Evolutionary conservation across 2,329 filamentous ascomycete genomes (phyloP).

Genomic region (Grosmannia clavigera): DNA sequence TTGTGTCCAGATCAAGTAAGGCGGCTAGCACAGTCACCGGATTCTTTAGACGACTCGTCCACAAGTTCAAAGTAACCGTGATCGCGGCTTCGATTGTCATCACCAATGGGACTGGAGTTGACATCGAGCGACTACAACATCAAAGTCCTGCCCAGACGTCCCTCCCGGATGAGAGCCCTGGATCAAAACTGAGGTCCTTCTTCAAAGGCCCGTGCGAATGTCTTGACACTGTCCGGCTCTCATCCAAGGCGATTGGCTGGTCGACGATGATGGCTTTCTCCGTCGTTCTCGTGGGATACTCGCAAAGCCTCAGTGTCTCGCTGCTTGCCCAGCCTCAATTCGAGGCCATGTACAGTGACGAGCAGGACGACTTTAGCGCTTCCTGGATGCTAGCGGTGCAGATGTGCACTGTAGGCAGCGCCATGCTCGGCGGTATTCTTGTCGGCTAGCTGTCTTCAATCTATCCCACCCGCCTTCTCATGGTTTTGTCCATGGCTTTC

Average conservation of each 20-base stretch:
- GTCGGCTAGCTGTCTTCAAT: constrained; percentile 12
- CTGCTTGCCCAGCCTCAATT: constrained; percentile 16
- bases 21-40: neutral
- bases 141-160: neutral
- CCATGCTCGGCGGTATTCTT: constrained; percentile 10
- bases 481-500: constrained; percentile 4
- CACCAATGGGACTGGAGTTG: neutral
- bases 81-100: neutral
- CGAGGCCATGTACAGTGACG: constrained; percentile 15
- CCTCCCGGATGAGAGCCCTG: neutral
- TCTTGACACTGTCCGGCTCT: neutral
- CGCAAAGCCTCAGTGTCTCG: constrained; percentile 12
- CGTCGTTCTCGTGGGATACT: constrained; percentile 14
- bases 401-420: constrained; percentile 11
- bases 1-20: neutral
- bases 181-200: neutral
- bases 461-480: constrained; percentile 6
- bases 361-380: constrained; percentile 7
- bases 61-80: neutral
- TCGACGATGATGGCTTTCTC: constrained; percentile 12
- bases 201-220: neutral
- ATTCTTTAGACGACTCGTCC: neutral
- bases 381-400: constrained; percentile 13
- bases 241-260: constrained; percentile 9
- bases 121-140: neutral